phyloP scores from a whole-genome alignment of 331 rosid species.

The Malus hybrid region DNA sequence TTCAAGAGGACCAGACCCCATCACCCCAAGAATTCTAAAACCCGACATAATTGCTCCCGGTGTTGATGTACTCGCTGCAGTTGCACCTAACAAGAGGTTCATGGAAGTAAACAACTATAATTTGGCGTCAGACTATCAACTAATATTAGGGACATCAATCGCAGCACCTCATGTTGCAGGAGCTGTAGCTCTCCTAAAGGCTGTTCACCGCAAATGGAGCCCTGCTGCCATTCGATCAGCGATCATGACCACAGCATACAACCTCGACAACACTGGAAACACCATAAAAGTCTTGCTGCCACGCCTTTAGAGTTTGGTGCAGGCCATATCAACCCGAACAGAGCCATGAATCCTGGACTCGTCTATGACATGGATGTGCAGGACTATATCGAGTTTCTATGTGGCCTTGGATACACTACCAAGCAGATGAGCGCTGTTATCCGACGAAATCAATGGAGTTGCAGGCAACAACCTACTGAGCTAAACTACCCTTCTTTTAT shows the following conservation, averaged over 20 bases:
- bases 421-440: neutral
- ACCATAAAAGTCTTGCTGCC: neutral
- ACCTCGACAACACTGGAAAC: neutral
- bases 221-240: slow-evolving; percentile 9
- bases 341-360: slow-evolving; percentile 12
- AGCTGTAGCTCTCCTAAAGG: neutral
- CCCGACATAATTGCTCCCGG: slow-evolving; percentile 3
- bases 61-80: neutral
- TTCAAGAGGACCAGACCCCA: slow-evolving; percentile 5
- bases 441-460: neutral
- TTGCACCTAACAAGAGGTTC: neutral
- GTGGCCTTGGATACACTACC: neutral
- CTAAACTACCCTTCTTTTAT: slow-evolving; percentile 19
- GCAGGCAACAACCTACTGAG: neutral
- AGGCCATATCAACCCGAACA: slow-evolving; percentile 11
- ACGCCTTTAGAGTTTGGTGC: slow-evolving; percentile 7
- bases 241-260: neutral
- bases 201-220: neutral
- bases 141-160: slow-evolving; percentile 7
- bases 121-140: neutral
- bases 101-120: neutral
- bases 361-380: neutral
- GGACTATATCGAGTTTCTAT: slow-evolving; percentile 6
- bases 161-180: slow-evolving; percentile 13
- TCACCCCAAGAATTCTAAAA: slow-evolving; percentile 7